Conservation (phyloP, 768 basidiomycete species). For the Crepidotus variabilis region DNA sequence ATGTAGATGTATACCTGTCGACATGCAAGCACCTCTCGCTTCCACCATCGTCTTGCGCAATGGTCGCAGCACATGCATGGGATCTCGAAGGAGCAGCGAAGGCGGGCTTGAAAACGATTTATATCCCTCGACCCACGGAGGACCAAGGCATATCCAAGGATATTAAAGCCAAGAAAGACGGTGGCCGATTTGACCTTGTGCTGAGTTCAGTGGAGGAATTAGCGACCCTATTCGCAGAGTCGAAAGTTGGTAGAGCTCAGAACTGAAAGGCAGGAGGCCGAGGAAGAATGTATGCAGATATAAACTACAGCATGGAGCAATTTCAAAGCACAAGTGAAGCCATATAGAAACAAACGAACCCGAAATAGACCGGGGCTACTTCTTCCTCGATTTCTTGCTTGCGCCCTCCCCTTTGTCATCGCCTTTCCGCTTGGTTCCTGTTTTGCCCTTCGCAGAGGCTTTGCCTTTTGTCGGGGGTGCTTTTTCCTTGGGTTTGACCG, state of each 20-base stretch:
- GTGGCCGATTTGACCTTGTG: conserved; percentile 57
- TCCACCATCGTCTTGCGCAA: conserved; percentile 45
- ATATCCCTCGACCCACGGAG: conserved; percentile 49
- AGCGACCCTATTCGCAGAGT: conserved; percentile 18
- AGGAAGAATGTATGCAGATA: neutral
- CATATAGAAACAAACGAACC: neutral
- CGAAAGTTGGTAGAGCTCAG: neutral
- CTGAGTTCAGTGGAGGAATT: conserved; percentile 50
- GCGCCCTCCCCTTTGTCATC: neutral
- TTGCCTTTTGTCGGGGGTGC: conserved; percentile 24
- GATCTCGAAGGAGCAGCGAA: conserved; percentile 53
- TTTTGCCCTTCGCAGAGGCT: conserved; percentile 23
- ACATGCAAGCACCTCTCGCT: conserved; percentile 47
- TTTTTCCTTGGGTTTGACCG: conserved; percentile 60
- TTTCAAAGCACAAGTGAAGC: neutral
- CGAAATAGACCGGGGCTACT: neutral
- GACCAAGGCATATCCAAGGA: conserved; percentile 22
- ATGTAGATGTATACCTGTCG: conserved; percentile 47
- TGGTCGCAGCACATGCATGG: conserved; percentile 62
- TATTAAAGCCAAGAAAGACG: conserved; percentile 44
- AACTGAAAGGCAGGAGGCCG: neutral
- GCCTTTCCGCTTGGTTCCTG: conserved; percentile 52
- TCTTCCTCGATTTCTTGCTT: conserved; percentile 2
- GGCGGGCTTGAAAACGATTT: conserved; percentile 56
- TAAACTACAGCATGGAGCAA: neutral